Percentiles rank a stretch among this genome's conserved stretches.
phyloP scores from a whole-genome alignment of 495 filamentous ascomycete genomes.

The Talaromyces thailandensis region DNA sequence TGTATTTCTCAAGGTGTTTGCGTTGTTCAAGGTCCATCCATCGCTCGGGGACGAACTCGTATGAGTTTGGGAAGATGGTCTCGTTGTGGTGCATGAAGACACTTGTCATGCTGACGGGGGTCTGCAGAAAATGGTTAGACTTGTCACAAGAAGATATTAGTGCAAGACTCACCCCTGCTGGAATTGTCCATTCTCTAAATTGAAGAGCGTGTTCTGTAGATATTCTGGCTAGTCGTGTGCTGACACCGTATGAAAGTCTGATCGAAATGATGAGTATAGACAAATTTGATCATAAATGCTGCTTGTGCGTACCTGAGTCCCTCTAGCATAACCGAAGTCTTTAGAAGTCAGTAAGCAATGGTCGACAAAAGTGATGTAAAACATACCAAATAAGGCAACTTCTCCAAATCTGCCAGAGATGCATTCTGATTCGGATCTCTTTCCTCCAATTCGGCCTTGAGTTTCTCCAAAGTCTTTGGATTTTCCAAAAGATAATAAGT shows the following conservation, averaged over 20 bases:
- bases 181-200: neutral
- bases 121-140: neutral
- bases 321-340: neutral
- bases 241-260: neutral
- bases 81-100: neutral
- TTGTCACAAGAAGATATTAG: neutral
- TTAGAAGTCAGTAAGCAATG: neutral
- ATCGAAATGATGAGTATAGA: neutral
- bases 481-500: neutral
- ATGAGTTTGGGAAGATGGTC: neutral
- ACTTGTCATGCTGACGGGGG: neutral
- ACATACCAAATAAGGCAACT: neutral
- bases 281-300: neutral
- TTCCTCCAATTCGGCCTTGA: neutral
- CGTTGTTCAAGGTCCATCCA: neutral
- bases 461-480: neutral
- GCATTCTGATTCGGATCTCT: neutral
- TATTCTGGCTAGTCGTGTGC: neutral
- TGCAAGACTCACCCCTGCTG: neutral
- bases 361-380: neutral
- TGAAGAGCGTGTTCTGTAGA: neutral
- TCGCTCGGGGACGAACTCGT: neutral
- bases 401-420: neutral
- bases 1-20: neutral
- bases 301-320: neutral